Base-by-base conservation (phyloP, 345 rosid genomes). In the Boechera stricta region DNA sequence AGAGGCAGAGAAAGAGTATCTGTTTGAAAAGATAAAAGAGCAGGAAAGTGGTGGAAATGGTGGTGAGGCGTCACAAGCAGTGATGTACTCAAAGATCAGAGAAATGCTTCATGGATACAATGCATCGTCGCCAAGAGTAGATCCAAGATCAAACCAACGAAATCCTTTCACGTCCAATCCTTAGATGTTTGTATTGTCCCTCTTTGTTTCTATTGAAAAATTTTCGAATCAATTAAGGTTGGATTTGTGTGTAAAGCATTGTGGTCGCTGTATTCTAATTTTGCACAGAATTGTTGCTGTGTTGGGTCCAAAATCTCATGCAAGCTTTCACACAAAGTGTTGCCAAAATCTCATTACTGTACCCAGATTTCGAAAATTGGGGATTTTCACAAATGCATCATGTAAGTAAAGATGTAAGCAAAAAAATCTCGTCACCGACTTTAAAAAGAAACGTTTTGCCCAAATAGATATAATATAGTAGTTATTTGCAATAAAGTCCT, bases 1-100 rank as follows among this genome's bases (percentile, higher is more conserved):
- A 0, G 99, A 93, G 84, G 99, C 98, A 0, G 98, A 96, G 86
- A 96, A 90, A 83, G 94, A 93, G 79, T 90, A 87, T 86, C 81
- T 96, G 56, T 90, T 93, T 75, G 97, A 93, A 84, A 93, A 93
- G 87, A 87, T 96, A 26, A 90, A 90, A 76, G 86, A 93, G 73
- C 98, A 93, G 74, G 99, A 93, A 77, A 89, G 90, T 78, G 87
- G 87, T 8, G 88, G 90, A 0, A 84, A 81, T 10, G 92, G 85
- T 15, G 98, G 86, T 26, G 98, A 91, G 73, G 84, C 96, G 31
- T 86, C 96, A 11, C 94, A 85, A 85, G 77, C 78, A 33, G 76
- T 89, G 81, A 81, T 90, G 81, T 87, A 83, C 82, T 81, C 90
- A 61, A 88, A 87, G 72, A 83, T 87, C 79, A 88, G 81, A 35